Conservation (phyloP, 495 filamentous ascomycete species). For the Hypoxylon rickii region DNA sequence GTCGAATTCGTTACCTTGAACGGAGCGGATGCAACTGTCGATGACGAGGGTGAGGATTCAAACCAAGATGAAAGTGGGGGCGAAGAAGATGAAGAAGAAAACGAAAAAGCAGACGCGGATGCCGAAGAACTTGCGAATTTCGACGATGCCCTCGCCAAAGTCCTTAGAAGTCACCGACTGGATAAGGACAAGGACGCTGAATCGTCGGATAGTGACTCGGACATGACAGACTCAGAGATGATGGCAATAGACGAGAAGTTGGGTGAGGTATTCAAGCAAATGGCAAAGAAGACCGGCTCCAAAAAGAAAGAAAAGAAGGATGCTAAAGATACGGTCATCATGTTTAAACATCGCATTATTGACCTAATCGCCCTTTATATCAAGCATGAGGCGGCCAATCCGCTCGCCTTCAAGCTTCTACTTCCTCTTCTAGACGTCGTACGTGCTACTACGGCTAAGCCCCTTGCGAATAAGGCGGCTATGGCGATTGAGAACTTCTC, state of each 20-base stretch:
- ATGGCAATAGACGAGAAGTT: constrained; percentile 82
- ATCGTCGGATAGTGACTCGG: constrained; percentile 62
- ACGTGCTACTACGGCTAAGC: constrained; percentile 65
- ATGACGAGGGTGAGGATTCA: constrained; percentile 48
- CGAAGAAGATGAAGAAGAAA: constrained; percentile 48
- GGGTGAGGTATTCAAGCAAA: constrained; percentile 79
- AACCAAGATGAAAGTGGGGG: constrained; percentile 51
- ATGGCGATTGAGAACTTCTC: constrained; percentile 70
- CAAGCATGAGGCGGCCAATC: constrained; percentile 72
- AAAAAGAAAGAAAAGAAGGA: constrained; percentile 83
- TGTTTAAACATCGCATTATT: constrained; percentile 92
- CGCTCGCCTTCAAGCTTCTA: constrained; percentile 68
- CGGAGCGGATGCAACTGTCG: constrained; percentile 32
- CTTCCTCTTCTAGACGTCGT: constrained; percentile 59
- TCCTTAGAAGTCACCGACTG: constrained; percentile 66
- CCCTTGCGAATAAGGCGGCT: constrained; percentile 73
- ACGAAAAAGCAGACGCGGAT: constrained; percentile 45
- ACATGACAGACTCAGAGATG: constrained; percentile 97
- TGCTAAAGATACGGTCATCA: constrained; percentile 85
- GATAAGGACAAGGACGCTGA: constrained; percentile 58
- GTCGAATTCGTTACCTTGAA: constrained; percentile 51
- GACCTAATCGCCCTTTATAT: constrained; percentile 86
- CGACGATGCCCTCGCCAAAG: constrained; percentile 76
- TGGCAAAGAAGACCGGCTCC: constrained; percentile 51
- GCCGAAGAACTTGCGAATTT: constrained; percentile 58